Conservation (phyloP, 768 basidiomycete genomes). For the Dioszegia crocea region DNA sequence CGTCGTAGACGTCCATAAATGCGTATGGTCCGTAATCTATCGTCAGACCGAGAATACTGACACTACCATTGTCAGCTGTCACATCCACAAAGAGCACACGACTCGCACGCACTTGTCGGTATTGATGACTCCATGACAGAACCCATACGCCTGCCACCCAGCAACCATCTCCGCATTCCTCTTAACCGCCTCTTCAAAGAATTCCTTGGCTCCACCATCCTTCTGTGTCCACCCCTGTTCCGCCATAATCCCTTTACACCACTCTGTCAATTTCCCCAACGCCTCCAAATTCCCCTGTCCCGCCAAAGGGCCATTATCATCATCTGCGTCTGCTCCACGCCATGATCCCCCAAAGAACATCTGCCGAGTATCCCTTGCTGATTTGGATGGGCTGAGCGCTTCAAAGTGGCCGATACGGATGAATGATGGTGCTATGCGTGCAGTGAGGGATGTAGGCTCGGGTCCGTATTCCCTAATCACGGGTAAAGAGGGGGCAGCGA, state of each 20-base stretch:
- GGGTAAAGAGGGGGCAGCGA: conserved; percentile 60
- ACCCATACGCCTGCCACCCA: conserved; percentile 67
- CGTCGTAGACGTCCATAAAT: conserved; percentile 90
- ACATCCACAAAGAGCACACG: no score
- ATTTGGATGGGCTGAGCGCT: conserved; percentile 62
- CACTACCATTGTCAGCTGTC: conserved; percentile 16
- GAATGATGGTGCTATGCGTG: conserved; percentile 82
- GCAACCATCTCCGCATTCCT: conserved; percentile 91
- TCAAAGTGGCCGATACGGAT: conserved; percentile 89
- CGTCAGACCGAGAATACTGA: conserved; percentile 54
- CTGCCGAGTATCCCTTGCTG: conserved; percentile 16
- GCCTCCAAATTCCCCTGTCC: conserved; percentile 64
- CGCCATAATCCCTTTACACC: conserved; percentile 60
- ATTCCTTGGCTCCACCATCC: conserved; percentile 58
- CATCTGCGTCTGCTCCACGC: conserved; percentile 47
- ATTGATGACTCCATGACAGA: conserved; percentile 82
- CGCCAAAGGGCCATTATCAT: conserved; percentile 50
- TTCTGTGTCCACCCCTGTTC: conserved; percentile 8
- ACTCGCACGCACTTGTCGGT: conserved; percentile 76
- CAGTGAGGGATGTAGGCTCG: conserved; percentile 66
- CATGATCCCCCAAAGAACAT: conserved; percentile 63
- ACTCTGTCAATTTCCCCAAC: conserved; percentile 69
- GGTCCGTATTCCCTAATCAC: conserved; percentile 69
- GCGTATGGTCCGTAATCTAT: conserved; percentile 72
- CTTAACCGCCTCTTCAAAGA: conserved; percentile 73